phyloP scores from a whole-genome alignment of 1,284 basidiomycete species.

The Cronartium quercuum region DNA sequence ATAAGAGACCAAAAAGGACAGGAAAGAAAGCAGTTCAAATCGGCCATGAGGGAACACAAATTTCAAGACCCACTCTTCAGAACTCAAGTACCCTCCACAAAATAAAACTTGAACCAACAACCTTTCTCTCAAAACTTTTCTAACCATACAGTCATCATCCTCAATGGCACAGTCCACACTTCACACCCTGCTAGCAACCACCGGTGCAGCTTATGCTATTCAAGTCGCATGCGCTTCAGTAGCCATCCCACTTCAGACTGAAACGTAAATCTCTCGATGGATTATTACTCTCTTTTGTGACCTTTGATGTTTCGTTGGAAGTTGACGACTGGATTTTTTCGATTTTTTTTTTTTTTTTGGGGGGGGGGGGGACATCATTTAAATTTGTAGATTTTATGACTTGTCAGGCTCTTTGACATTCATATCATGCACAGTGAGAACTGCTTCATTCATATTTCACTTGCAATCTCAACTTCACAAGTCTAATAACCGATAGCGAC shows the following conservation, averaged over 20 bases:
- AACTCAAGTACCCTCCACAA: too few relatives aligned
- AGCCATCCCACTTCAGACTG: slow-evolving; percentile 20
- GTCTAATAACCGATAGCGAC: background rate
- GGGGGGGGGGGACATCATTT: background rate
- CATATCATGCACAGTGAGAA: slow-evolving; percentile 14
- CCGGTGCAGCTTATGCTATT: slow-evolving; percentile 23
- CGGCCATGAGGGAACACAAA: too few relatives aligned
- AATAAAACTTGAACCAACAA: too few relatives aligned
- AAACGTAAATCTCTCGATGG: slow-evolving; percentile 1
- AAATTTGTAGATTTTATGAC: slow-evolving; percentile 17
- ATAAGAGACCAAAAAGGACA: too few relatives aligned
- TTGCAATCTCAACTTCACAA: background rate
- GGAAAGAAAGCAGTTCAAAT: too few relatives aligned
- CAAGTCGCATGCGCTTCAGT: slow-evolving; percentile 23
- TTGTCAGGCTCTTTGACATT: slow-evolving; percentile 32
- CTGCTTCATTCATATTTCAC: background rate
- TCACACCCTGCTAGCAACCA: background rate
- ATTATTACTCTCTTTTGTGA: background rate
- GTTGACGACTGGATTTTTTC: background rate
- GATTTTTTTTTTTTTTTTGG: background rate
- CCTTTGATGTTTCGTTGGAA: background rate
- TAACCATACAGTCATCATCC: too few relatives aligned
- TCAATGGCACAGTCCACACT: background rate
- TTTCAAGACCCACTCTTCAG: too few relatives aligned
- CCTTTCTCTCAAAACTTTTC: too few relatives aligned